Conservation (phyloP, 176 grass and related monocot genomes). For the Alopecurus myosuroides region DNA sequence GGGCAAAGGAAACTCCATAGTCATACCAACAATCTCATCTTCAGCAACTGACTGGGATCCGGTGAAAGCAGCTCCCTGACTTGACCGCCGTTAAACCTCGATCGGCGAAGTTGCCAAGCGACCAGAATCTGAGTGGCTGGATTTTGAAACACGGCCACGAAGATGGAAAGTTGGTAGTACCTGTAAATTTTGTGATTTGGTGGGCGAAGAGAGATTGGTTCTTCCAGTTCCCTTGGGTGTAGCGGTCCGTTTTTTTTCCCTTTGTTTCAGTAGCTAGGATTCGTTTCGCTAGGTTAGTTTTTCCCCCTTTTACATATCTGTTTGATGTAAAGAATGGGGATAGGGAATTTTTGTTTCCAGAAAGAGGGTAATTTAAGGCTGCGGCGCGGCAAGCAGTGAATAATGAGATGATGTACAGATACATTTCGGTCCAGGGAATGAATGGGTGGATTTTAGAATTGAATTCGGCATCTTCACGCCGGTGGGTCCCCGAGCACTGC, state of each 20-base stretch:
- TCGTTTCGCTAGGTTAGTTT: conserved; percentile 22
- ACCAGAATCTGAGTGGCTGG: conserved; percentile 27
- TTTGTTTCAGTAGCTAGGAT: conserved; percentile 34
- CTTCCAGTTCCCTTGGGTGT: conserved; percentile 31
- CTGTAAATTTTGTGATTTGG: conserved; percentile 66
- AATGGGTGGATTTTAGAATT: conserved; percentile 50
- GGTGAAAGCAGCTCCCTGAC: background rate
- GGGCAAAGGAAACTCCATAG: conserved; percentile 9
- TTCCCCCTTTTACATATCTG: conserved; percentile 25
- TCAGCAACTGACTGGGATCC: background rate
- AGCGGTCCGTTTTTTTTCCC: background rate
- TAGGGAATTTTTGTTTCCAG: conserved; percentile 54
- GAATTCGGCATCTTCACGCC: conserved; percentile 33
- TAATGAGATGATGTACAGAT: conserved; percentile 79
- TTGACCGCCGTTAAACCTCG: background rate
- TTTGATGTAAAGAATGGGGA: conserved; percentile 42
- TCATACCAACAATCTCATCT: background rate
- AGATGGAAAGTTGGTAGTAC: background rate
- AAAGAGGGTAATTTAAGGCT: conserved; percentile 67
- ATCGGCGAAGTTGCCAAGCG: background rate
- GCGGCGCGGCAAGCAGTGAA: conserved; percentile 35
- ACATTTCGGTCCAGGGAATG: conserved; percentile 48
- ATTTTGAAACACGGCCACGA: conserved; percentile 55
- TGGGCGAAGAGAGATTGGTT: conserved; percentile 36
- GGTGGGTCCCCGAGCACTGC: conserved; percentile 23